A percentile compares a stretch with the other conserved stretches of the same genome.
These are phyloP conservation scores for Dalbergia cultrata DNA, from an alignment of 306 rosid genomes.

Conservation along the genomic window DNA sequence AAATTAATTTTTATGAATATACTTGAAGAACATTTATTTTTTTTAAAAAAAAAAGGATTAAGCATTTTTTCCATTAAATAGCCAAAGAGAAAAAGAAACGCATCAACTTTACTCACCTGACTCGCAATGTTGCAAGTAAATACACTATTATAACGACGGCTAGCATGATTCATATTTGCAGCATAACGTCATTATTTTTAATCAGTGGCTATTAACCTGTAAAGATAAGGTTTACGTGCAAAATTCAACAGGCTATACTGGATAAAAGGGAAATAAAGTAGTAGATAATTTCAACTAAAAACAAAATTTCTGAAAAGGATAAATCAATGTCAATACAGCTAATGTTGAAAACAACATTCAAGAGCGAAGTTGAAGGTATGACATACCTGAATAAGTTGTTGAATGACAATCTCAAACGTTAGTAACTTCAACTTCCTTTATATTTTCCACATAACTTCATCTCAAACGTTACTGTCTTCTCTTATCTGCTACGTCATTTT, in stretches of 20 bases:
- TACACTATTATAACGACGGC: constrained; percentile 98
- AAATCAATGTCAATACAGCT: neutral
- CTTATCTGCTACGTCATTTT: constrained; percentile 65
- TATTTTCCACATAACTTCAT: constrained; percentile 93
- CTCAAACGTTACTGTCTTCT: constrained; percentile 80
- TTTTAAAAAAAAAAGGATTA: no score
- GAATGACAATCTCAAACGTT: constrained; percentile 93
- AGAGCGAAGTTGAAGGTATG: constrained; percentile 25
- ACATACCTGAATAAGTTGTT: constrained; percentile 84
- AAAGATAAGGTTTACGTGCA: neutral
- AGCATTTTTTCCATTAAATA: constrained; percentile 12
- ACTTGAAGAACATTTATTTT: constrained; percentile 33
- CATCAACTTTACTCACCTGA: constrained; percentile 61
- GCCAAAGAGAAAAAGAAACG: neutral
- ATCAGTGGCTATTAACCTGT: constrained; percentile 36
- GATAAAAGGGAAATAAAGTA: neutral
- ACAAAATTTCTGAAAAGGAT: neutral
- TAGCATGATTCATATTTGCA: constrained; percentile 96
- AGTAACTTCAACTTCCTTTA: constrained; percentile 86
- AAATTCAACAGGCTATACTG: constrained; percentile 20
- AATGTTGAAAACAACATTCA: constrained; percentile 29
- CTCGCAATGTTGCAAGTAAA: constrained; percentile 96
- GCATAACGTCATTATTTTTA: constrained; percentile 49
- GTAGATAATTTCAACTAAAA: constrained; percentile 6
- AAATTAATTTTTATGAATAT: constrained; percentile 18